Conservation (phyloP, 2,329 filamentous ascomycete species). For the Paracorniculantispora psalliotae region DNA sequence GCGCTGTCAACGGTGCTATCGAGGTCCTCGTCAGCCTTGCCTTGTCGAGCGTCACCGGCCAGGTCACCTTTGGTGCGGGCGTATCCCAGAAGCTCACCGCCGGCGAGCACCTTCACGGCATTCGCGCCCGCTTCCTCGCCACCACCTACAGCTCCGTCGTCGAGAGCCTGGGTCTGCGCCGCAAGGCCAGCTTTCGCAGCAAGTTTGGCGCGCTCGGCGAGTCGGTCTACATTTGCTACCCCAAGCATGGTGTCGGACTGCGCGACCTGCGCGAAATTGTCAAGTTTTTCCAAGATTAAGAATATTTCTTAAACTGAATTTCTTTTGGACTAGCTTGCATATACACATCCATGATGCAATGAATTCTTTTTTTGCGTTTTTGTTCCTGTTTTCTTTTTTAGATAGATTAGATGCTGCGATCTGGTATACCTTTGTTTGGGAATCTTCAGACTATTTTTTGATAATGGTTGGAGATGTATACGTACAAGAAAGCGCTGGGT, state of each 20-base stretch:
- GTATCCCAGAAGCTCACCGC: conserved; percentile 69
- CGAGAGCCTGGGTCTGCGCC: conserved; percentile 73
- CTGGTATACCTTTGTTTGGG: background rate
- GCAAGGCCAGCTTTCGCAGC: conserved; percentile 84
- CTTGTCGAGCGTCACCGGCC: conserved; percentile 46
- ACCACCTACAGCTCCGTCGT: conserved; percentile 79
- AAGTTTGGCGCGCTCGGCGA: conserved; percentile 86
- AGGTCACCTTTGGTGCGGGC: conserved; percentile 83
- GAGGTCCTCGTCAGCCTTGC: conserved; percentile 74
- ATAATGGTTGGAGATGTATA: background rate
- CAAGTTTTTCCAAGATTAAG: conserved; percentile 78
- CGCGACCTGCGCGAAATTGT: conserved; percentile 80
- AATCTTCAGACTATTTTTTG: background rate
- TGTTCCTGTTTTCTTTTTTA: background rate
- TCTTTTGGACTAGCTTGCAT: conserved; percentile 1
- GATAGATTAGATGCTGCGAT: background rate
- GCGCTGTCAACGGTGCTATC: conserved; percentile 78
- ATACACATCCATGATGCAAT: background rate
- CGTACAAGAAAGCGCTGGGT: background rate
- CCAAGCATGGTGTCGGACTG: conserved; percentile 76
- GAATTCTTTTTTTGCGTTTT: background rate
- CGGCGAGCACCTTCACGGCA: conserved; percentile 75
- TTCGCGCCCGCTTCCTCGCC: conserved; percentile 74
- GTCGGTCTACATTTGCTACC: conserved; percentile 85
- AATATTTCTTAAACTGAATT: too few species aligned